Percentiles rank a stretch among this genome's conserved stretches.
phyloP scores from a whole-genome alignment of 2,329 filamentous ascomycete genomes.

The Ophiostoma fasciatum region DNA sequence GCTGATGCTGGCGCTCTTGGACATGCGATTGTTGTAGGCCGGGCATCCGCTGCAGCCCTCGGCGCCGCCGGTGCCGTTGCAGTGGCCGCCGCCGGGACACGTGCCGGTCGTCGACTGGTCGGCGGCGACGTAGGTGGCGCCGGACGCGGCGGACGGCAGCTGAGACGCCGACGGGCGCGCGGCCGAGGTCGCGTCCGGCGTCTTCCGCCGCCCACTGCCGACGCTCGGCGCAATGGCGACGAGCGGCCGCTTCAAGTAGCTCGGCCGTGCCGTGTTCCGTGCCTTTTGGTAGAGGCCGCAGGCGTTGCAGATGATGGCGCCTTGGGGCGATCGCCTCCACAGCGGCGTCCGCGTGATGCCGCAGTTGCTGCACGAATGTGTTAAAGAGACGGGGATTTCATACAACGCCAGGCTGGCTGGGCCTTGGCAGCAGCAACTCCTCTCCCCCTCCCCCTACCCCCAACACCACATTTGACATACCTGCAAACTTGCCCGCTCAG shows the following conservation, averaged over 20 bases:
- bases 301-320: slow-evolving; percentile 93
- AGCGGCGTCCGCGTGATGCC: slow-evolving; percentile 85
- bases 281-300: slow-evolving; percentile 92
- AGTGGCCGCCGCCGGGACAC: slow-evolving; percentile 85
- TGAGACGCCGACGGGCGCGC: slow-evolving; percentile 26
- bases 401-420: too few species aligned
- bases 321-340: slow-evolving; percentile 86
- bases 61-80: slow-evolving; percentile 90
- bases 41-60: slow-evolving; percentile 93
- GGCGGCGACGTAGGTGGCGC: slow-evolving; percentile 61
- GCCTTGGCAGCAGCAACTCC: too few species aligned
- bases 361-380: slow-evolving; percentile 68
- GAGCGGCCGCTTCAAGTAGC: slow-evolving; percentile 70
- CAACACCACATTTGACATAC: too few species aligned
- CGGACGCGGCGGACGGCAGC: slow-evolving; percentile 24
- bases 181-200: slow-evolving; percentile 22
- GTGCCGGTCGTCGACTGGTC: slow-evolving; percentile 68
- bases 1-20: slow-evolving; percentile 66
- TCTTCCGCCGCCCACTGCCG: slow-evolving; percentile 19
- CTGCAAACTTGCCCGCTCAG: slow-evolving; percentile 57
- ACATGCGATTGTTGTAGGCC: slow-evolving; percentile 91
- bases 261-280: slow-evolving; percentile 78
- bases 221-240: slow-evolving; percentile 25
- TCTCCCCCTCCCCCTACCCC: too few species aligned
- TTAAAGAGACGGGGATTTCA: too few species aligned